Evolutionary conservation across 1,284 basidiomycete species (phyloP).

Genomic region (Sanghuangporus baumii): DNA sequence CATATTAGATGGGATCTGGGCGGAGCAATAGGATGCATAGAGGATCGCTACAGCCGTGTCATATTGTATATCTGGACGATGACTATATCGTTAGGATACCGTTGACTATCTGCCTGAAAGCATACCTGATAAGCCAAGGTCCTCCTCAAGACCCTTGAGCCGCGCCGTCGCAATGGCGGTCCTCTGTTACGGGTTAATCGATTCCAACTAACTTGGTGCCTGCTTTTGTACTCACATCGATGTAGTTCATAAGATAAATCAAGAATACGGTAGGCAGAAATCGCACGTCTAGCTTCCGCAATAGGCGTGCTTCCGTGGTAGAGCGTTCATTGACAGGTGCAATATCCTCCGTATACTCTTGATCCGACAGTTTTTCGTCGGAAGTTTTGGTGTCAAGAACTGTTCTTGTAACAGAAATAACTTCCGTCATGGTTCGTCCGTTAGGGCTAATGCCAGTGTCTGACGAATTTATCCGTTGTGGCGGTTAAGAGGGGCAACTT

Average conservation of each 20-base stretch:
- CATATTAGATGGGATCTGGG: constrained; percentile 17
- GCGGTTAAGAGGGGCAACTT: no score
- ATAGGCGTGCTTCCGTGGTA: neutral
- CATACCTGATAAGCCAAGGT: constrained; percentile 10
- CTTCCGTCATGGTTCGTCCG: no score
- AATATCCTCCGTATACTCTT: neutral
- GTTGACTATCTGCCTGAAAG: constrained; percentile 7
- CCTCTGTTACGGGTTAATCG: constrained; percentile 1
- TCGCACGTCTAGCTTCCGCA: constrained; percentile 20
- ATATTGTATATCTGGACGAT: constrained; percentile 8
- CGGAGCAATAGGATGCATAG: constrained; percentile 8
- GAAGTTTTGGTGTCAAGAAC: no score
- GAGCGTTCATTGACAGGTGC: neutral
- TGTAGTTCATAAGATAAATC: constrained; percentile 24
- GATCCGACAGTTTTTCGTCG: neutral
- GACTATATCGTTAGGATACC: neutral
- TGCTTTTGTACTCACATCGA: constrained; percentile 16
- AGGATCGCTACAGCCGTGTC: constrained; percentile 12
- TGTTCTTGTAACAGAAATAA: no score
- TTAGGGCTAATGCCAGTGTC: no score
- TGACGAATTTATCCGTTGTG: no score
- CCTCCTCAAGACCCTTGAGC: constrained; percentile 10
- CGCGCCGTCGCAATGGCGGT: constrained; percentile 6
- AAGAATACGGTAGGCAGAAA: constrained; percentile 21
- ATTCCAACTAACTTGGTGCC: neutral